These are phyloP conservation scores for Glutinoglossum americanum DNA, from an alignment of 495 filamentous ascomycete genomes.

Conservation along the genomic window DNA sequence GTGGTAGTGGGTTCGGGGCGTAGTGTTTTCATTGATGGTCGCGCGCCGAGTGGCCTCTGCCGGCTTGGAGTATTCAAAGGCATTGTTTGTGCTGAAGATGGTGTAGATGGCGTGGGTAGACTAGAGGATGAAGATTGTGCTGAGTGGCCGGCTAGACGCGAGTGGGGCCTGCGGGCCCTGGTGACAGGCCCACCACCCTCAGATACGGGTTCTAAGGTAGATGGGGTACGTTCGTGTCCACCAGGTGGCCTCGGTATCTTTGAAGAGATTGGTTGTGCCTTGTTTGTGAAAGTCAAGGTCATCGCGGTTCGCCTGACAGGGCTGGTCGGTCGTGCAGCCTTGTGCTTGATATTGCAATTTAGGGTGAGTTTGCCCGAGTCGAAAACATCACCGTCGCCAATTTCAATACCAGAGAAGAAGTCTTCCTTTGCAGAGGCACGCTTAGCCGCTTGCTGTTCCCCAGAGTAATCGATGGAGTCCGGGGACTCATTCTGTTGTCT, in stretches of 20 bases:
- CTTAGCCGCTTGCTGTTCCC: conserved; percentile 2
- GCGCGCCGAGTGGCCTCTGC: conserved; percentile 29
- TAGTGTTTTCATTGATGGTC: conserved; percentile 29
- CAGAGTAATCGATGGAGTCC: conserved; percentile 6
- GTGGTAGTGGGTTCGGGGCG: conserved; percentile 43
- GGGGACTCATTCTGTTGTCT: conserved; percentile 20
- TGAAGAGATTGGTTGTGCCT: conserved; percentile 27
- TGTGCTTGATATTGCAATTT: conserved; percentile 88
- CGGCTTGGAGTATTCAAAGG: conserved; percentile 34
- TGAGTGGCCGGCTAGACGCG: conserved; percentile 38
- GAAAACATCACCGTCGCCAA: conserved; percentile 66
- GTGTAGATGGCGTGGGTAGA: conserved; percentile 33
- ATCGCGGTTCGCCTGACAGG: conserved; percentile 47
- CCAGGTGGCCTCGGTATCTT: conserved; percentile 41
- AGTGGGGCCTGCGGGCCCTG: conserved; percentile 35
- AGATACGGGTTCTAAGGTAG: conserved; percentile 79
- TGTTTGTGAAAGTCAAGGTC: conserved; percentile 69
- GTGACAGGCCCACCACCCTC: conserved; percentile 62
- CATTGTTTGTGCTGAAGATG: conserved; percentile 11
- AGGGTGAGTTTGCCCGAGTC: conserved; percentile 56
- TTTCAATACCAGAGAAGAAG: conserved; percentile 69
- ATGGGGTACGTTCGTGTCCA: conserved; percentile 39
- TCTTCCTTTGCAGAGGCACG: conserved; percentile 40
- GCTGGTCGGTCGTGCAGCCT: conserved; percentile 40
- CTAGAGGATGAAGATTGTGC: conserved; percentile 44